A percentile compares a stretch with the other conserved stretches of the same genome.
These are phyloP conservation scores for Cryphonectria naterciae DNA, from an alignment of 2,329 filamentous ascomycete species.

Conservation along the genomic window DNA sequence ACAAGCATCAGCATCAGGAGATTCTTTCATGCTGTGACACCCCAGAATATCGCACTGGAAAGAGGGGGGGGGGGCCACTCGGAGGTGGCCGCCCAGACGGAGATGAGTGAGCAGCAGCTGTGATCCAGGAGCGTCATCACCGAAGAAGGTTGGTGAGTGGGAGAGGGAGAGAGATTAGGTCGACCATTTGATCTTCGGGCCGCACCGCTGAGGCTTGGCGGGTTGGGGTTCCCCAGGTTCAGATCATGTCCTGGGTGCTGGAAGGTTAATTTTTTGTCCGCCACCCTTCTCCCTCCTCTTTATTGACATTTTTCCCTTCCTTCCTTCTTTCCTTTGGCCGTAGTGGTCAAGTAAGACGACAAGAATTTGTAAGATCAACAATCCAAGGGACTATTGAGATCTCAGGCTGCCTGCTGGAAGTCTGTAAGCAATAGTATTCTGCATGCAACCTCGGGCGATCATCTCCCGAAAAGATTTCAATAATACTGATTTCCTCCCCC, in stretches of 20 bases:
- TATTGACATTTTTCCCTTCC: neutral
- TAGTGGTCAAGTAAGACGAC: no score
- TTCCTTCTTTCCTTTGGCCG: no score
- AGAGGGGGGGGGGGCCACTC: neutral
- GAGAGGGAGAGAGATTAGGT: neutral
- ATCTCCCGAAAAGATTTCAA: neutral
- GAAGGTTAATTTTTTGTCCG: neutral
- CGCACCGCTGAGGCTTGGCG: slow-evolving; percentile 11
- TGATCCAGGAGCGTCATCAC: neutral
- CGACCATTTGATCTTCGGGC: slow-evolving; percentile 8
- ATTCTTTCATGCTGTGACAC: neutral
- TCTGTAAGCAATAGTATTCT: neutral
- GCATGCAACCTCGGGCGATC: neutral
- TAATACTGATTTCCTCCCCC: neutral
- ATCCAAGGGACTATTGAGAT: neutral
- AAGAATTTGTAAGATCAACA: no score
- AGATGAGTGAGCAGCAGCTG: neutral
- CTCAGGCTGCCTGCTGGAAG: neutral
- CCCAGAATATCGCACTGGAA: neutral
- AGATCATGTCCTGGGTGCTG: neutral
- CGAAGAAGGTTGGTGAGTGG: neutral
- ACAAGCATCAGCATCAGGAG: neutral
- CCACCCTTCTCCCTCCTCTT: neutral
- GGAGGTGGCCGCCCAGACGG: neutral
- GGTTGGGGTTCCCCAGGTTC: slow-evolving; percentile 2